Conservation (phyloP, 192 early-diverging fungal species). For the Podila clonocystis region DNA sequence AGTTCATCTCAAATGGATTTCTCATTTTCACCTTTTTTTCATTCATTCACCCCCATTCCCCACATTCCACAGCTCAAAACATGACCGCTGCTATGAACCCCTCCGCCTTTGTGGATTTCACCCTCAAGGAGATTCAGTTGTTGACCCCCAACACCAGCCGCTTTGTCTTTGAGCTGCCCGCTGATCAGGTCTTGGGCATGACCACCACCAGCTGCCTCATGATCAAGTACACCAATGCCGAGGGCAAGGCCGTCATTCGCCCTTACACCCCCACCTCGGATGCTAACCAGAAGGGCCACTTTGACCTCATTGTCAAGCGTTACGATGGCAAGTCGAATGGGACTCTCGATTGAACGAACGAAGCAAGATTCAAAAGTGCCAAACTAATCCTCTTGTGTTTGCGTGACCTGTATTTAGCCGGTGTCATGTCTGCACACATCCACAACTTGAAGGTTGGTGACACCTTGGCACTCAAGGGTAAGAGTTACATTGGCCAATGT, state of each 20-base stretch:
- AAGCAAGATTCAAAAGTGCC: no score
- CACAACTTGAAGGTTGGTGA: constrained; percentile 74
- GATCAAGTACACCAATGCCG: constrained; percentile 73
- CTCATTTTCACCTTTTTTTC: no score
- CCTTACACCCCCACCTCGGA: constrained; percentile 79
- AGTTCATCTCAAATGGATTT: no score
- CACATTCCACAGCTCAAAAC: no score
- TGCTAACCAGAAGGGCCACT: constrained; percentile 60
- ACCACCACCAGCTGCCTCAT: constrained; percentile 78
- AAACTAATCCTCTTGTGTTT: background rate
- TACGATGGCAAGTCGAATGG: constrained; percentile 53
- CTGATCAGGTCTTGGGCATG: constrained; percentile 71
- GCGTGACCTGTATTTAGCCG: constrained; percentile 32
- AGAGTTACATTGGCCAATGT: background rate
- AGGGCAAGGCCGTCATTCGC: constrained; percentile 76
- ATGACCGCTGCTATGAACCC: constrained; percentile 46
- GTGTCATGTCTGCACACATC: constrained; percentile 67
- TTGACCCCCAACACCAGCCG: constrained; percentile 37
- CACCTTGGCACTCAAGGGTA: constrained; percentile 71
- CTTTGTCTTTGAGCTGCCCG: constrained; percentile 45
- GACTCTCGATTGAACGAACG: background rate
- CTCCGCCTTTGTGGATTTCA: constrained; percentile 63
- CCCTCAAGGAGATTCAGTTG: constrained; percentile 51
- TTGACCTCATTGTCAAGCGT: constrained; percentile 78
- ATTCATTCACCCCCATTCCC: no score